Evolutionary conservation across 345 rosid genomes (phyloP).

Genomic region (Hibiscus mutabilis): DNA sequence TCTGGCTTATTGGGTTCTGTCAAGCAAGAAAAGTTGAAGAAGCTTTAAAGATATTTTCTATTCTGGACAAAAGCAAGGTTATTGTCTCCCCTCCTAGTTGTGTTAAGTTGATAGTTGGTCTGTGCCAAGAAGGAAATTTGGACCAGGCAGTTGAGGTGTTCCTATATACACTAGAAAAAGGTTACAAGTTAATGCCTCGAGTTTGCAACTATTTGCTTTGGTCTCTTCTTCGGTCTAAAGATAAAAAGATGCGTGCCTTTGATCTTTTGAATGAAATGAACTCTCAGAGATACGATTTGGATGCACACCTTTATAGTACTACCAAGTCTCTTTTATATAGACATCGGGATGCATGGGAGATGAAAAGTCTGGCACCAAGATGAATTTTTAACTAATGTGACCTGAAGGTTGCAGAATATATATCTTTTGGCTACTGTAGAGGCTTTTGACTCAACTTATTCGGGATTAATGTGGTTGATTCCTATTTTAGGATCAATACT

Average conservation of each 20-base stretch:
- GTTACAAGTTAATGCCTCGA: conserved; percentile 42
- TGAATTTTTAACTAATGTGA: conserved; percentile 12
- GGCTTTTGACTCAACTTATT: not conserved
- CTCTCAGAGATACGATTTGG: conserved; percentile 52
- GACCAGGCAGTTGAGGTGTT: conserved; percentile 61
- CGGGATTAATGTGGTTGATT: not conserved
- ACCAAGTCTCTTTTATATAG: conserved; percentile 30
- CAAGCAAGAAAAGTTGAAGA: conserved; percentile 52
- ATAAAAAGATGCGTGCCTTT: conserved; percentile 30
- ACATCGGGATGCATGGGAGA: conserved; percentile 5
- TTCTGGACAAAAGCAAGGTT: conserved; percentile 48
- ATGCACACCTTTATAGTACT: conserved; percentile 28
- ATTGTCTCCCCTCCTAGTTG: conserved; percentile 67
- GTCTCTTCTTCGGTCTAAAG: conserved; percentile 36
- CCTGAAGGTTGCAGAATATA: not conserved
- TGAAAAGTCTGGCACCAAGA: conserved; percentile 21
- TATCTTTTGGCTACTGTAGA: not conserved
- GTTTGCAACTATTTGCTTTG: conserved; percentile 52
- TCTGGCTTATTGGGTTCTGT: conserved; percentile 70
- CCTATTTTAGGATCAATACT: not conserved
- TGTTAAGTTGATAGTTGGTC: conserved; percentile 51
- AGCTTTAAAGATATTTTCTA: conserved; percentile 53
- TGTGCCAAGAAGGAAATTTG: conserved; percentile 45
- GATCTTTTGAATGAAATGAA: conserved; percentile 50
- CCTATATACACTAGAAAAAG: conserved; percentile 57